Base-by-base conservation (phyloP, 768 basidiomycete species). In the Fistulinella prunicolor region DNA sequence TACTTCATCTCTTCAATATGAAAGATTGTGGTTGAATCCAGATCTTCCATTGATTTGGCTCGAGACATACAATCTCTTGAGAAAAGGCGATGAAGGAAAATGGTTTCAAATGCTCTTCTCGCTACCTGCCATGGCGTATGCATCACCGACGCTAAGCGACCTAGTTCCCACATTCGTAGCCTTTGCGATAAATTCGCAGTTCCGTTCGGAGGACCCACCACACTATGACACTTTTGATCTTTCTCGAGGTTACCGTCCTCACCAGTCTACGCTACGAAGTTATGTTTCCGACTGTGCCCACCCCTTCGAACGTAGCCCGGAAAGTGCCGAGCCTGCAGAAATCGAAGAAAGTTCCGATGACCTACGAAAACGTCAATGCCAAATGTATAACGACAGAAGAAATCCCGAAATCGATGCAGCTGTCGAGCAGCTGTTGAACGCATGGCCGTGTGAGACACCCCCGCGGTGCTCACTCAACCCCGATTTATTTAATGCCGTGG, bases 91-190 rank as follows among this genome's bases (percentile, higher is more conserved):
- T 6, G 50, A 36, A n/a, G 8, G 9, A 17, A 26, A 58, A 38
- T 53, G 47, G 36, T 60, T 39, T 30, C 57, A 48, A 26, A 13
- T 70, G 14, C 42, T 56, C 7, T 70, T 70, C 32, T 56, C 59
- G 9, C 53, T 70, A 8, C 53, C 65, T 17, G 58, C 66, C 3
- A 56, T 69, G 57, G 54, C 46, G 28, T 71, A 67, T 49, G 36
- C 49, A 10, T 64, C 60, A 8, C 47, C 56, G 8, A 9, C 44
- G 0, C 24, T 47, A 13, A 26, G 42, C 3, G 45, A 48, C 12
- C 51, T 67, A 13, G 49, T 68, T 3, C 55, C 61, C 0, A 58
- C 63, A 4, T 38, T 72, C 3, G 38, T 72, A 13, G 60, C 71
- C 3, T 67, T 70, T 44, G 53, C 55, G 2, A 43, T 60, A 3